Base-by-base conservation (phyloP, 2,329 filamentous ascomycete species). In the Graphiopsis chlorocephala region DNA sequence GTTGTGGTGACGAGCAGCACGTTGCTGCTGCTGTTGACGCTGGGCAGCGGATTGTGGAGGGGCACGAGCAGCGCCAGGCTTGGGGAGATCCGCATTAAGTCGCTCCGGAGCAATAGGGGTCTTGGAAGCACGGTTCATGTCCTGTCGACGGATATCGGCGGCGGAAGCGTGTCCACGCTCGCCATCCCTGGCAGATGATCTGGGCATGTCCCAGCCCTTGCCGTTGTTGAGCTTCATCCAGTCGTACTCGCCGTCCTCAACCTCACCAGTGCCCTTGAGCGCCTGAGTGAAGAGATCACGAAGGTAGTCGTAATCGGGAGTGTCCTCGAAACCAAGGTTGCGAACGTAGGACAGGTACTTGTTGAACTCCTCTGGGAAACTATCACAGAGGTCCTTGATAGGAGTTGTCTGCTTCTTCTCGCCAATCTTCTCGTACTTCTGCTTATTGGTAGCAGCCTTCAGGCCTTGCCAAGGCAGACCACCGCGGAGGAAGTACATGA, bases 371-470 rank as follows among this genome's bases (percentile, higher is more conserved):
- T 97, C 92, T 86, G 95, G 94, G 80, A 96, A 98, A 60, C 92
- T 90, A 72, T 97, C 93, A 77, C 94, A 98, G 17, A 99, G 87
- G 73, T 99, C 95, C 82, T 97, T 97, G 82, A 99, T 96, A 5
- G 88, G 87, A 25, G 95, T 98, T 0, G 94, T 97, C 82, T 98
- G 95, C 84, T 99, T 99, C 90, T 99, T 98, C 84, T 99, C 94
- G 53, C 95, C 95, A 79, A 99, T 99, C 86, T 98, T 98, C 82
- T 99, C 95, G 78, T 99, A 99, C 82, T 99, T 99, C 78, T 99
- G 95, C 87, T 99, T 89, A 80, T 89, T 89, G 64, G 87, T 89
- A 17, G 87, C 87, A 72, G 87, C 87, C 78, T 89, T 89, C 65
- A 89, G 78, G 63, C 87, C 87, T 76, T 89, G 87, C 87, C 87